Base-by-base conservation (phyloP, 2,329 filamentous ascomycete genomes). In the Pochonia chlamydosporia region DNA sequence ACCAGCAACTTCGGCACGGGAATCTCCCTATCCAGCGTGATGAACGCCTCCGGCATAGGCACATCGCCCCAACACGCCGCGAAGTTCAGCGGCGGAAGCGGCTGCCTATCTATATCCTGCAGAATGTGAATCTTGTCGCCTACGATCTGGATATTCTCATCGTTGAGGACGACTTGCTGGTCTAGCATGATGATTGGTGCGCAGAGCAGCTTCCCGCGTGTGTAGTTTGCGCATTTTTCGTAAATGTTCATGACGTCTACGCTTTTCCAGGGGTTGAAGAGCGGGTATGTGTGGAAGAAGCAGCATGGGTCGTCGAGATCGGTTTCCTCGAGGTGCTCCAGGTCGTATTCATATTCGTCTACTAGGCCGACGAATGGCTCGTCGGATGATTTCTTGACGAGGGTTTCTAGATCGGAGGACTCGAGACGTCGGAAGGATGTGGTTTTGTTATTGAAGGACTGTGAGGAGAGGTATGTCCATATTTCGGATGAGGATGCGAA, bases 191-290 rank as follows among this genome's bases (percentile, higher is more conserved):
- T 23, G 16, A 44, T 14, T 14, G 42, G 42, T 21, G 31, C 25
- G 10, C 30, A 23, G 25, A 44, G 35, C 5, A 44, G 23, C 30
- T 14, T 35, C 8, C 42, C 18, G 1, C 42, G 31, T 20, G 42
- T 44, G 25, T 25, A 44, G 11, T 33, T 35, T 28, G 16, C 2
- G 35, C 18, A 35, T 10, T 21, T 35, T 4, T 20, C 28, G 35
- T 24, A 44, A 11, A 44, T 24, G 21, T 44, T 30, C 20, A 25
- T 33, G 30, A 44, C 42, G 8, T 44, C 16, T 10, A 20, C 26
- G 24, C 30, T 33, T 30, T 44, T 35, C 42, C 42, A 44, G 16
- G 42, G 30, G 35, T 44, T 18, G 24, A 44, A 44, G 18, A 23
- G 11, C 7, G 35, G 35, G 13, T 21, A 13, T 20, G 35, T 23